Percentiles rank a stretch among this genome's conserved stretches.
Conservation (phyloP, 345 rosid genomes). For the Trapa bicornis region DNA sequence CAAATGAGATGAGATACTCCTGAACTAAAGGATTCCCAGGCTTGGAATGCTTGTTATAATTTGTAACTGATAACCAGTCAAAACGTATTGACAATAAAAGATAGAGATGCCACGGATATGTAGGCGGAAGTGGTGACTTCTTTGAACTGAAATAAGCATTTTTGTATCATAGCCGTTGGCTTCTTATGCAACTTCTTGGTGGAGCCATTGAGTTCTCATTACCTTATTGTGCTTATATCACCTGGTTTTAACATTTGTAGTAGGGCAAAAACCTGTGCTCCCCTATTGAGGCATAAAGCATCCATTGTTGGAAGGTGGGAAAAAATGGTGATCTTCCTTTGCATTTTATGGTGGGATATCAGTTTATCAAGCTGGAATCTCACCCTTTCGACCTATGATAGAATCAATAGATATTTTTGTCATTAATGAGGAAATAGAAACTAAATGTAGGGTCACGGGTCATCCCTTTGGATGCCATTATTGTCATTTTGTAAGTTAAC, state of each 20-base stretch:
- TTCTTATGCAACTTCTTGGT: not conserved
- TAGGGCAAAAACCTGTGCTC: not conserved
- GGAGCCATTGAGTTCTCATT: not conserved
- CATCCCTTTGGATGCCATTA: not conserved
- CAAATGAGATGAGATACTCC: not conserved
- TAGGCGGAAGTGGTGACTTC: not conserved
- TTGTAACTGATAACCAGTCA: not conserved
- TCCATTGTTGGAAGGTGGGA: too few species aligned
- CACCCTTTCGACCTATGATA: too few species aligned
- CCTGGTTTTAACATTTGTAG: not conserved
- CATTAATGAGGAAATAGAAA: too few species aligned
- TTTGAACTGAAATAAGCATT: not conserved
- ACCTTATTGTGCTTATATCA: not conserved
- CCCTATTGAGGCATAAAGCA: too few species aligned
- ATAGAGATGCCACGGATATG: not conserved
- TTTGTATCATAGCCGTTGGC: not conserved
- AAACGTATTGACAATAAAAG: not conserved
- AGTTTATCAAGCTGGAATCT: too few species aligned
- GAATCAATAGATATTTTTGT: too few species aligned
- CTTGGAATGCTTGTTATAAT: not conserved
- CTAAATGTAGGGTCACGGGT: too few species aligned
- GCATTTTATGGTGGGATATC: too few species aligned
- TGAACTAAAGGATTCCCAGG: not conserved
- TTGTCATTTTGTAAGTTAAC: not conserved
- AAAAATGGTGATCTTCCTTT: too few species aligned